These are phyloP conservation scores for Scedosporium apiospermum DNA, from an alignment of 2,329 filamentous ascomycete species.

Conservation along the genomic window DNA sequence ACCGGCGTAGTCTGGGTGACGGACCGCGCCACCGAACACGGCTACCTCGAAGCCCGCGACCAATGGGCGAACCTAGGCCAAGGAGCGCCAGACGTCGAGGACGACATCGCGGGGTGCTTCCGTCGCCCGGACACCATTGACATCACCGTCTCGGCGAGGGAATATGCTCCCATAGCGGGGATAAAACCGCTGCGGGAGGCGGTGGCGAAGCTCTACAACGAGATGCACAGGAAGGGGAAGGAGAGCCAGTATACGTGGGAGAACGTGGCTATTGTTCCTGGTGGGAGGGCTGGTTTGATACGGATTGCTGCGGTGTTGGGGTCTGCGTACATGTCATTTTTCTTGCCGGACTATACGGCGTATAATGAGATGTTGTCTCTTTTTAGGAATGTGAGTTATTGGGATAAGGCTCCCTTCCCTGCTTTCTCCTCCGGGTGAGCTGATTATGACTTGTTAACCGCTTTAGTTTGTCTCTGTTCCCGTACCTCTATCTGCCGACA, in stretches of 20 bases:
- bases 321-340: conserved; percentile 87
- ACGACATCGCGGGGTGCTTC: conserved; percentile 86
- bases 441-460: neutral
- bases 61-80: conserved; percentile 91
- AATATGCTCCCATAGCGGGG: conserved; percentile 89
- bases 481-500: conserved; percentile 72
- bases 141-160: conserved; percentile 66
- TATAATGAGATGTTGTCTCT: conserved; percentile 96
- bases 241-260: conserved; percentile 90
- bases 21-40: conserved; percentile 79
- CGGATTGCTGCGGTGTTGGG: conserved; percentile 89
- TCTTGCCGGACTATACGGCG: conserved; percentile 89
- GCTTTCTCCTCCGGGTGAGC: neutral
- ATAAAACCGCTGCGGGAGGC: conserved; percentile 86
- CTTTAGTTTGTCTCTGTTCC: conserved; percentile 72
- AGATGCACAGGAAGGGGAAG: conserved; percentile 81
- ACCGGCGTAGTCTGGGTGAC: conserved; percentile 94
- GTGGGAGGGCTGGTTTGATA: conserved; percentile 85
- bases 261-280: conserved; percentile 93
- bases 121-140: conserved; percentile 70
- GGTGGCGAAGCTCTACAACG: conserved; percentile 87
- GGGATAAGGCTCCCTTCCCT: neutral
- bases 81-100: conserved; percentile 87
- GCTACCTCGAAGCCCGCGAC: conserved; percentile 72
- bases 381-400: conserved; percentile 68